Percentiles rank a stretch among this genome's conserved stretches.
These are phyloP conservation scores for Colletotrichum aenigma DNA, from an alignment of 2,329 filamentous ascomycete species.

Conservation along the genomic window DNA sequence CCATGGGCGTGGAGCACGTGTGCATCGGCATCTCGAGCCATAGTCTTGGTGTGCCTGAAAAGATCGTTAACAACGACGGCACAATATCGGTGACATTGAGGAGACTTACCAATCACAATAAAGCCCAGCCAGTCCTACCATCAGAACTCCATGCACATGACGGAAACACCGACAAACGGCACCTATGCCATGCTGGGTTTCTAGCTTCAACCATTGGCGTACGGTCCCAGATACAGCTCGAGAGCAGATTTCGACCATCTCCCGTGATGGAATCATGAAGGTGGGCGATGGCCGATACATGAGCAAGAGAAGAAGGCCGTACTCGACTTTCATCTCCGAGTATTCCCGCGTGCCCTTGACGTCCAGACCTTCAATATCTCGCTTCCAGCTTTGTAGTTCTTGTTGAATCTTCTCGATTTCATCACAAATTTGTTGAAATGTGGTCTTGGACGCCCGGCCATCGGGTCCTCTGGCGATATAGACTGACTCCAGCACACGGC, in stretches of 20 bases:
- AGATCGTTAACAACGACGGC: neutral
- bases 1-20: neutral
- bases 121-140: constrained; percentile 25
- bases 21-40: neutral
- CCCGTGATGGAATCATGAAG: constrained; percentile 27
- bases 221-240: constrained; percentile 24
- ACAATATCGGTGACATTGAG: neutral
- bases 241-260: constrained; percentile 26
- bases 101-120: constrained; percentile 28
- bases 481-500: constrained; percentile 27
- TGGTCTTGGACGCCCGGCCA: constrained; percentile 20
- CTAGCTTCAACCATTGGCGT: constrained; percentile 23
- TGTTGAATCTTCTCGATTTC: constrained; percentile 19
- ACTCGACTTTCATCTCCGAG: constrained; percentile 27
- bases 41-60: neutral
- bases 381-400: constrained; percentile 24
- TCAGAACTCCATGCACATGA: constrained; percentile 23
- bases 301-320: constrained; percentile 24
- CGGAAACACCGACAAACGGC: constrained; percentile 24
- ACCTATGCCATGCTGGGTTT: constrained; percentile 16
- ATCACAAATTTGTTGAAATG: constrained; percentile 26
- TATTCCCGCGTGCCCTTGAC: constrained; percentile 26
- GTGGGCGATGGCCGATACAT: constrained; percentile 26
- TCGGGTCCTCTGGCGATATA: constrained; percentile 27
- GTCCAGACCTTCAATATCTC: constrained; percentile 13